These are phyloP conservation scores for Jimgerdemannia lactiflua DNA, from an alignment of 192 early-diverging fungal species.

Conservation along the genomic window DNA sequence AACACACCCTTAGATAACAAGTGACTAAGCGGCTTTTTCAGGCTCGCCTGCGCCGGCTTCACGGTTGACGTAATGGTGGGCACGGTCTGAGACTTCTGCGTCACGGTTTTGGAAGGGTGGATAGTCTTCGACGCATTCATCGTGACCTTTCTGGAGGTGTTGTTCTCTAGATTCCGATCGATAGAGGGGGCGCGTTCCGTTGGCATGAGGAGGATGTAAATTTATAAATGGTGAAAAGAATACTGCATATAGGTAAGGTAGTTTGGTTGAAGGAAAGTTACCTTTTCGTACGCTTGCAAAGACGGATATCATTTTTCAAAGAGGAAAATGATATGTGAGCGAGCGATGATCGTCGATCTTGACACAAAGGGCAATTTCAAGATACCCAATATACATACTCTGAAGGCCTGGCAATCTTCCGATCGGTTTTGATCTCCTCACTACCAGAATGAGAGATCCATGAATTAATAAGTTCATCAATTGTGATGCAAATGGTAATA, in stretches of 20 bases:
- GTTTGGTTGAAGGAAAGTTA: neutral
- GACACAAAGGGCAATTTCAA: neutral
- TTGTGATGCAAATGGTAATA: too few species aligned
- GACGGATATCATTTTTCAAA: neutral
- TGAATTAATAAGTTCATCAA: too few species aligned
- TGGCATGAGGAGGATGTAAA: too few species aligned
- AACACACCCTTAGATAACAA: neutral
- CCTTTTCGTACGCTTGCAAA: neutral
- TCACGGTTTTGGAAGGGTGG: neutral
- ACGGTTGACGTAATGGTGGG: neutral
- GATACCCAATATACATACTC: neutral
- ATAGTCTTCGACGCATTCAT: neutral
- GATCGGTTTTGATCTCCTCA: neutral
- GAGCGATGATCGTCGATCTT: too few species aligned
- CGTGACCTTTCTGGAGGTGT: neutral
- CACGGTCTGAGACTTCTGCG: neutral
- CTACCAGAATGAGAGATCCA: too few species aligned
- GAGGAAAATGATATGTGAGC: too few species aligned
- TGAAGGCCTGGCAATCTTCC: neutral
- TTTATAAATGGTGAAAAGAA: too few species aligned
- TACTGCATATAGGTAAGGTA: neutral
- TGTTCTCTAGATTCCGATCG: neutral
- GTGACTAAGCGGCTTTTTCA: neutral
- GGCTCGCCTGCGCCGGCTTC: neutral
- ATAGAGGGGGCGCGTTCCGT: too few species aligned